Evolutionary conservation across 768 basidiomycete genomes (phyloP), one percentile per base, ranked within the genome.

Genomic region (Roridomyces roridus): DNA sequence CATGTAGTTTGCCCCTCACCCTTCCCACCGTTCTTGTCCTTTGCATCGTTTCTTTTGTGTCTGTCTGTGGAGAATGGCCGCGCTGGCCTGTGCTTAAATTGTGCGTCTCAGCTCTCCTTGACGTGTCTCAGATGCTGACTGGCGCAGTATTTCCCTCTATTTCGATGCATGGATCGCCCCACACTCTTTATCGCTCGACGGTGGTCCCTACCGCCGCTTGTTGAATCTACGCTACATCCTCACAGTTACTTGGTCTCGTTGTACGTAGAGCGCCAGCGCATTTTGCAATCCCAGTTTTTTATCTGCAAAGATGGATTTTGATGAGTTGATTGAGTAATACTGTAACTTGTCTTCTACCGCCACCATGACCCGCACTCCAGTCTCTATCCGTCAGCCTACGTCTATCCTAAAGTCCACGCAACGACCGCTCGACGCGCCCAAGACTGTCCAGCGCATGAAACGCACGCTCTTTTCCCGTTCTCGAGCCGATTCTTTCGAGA

Each of bases 1-100:
- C 68, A 90, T 90, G 89, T 89, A 78, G 84, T 71, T n/a, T n/a
- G n/a, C 24, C 25, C 24, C 25, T 49, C 47, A 9, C 50, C 41
- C 25, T 41, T 10, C 25, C 40, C 47, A 5, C 34, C 41, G 21
- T 39, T 31, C 28, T 34, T 21, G 17, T 42, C 45, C 21, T 40
- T 49, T 44, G 24, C 39, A 31, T 42, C 37, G 15, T 36, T 41
- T n/a, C 57, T 43, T 57, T 40, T 37, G 43, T 48, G 45, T 26
- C 48, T 40, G 40, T 39, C 34, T 50, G 46, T 58, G 61, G 61
- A 62, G 43, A 52, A 34, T 26, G 55, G 45, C 63, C 44, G 47
- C 45, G 31, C 45, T 34, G 43, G 60, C 52, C 44, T 29, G 55
- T 65, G 55, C 59, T 64, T 59, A 48, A 47, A 59, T 59, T 59